Conservation (phyloP, 345 rosid genomes). For the Clarkia xantiana region DNA sequence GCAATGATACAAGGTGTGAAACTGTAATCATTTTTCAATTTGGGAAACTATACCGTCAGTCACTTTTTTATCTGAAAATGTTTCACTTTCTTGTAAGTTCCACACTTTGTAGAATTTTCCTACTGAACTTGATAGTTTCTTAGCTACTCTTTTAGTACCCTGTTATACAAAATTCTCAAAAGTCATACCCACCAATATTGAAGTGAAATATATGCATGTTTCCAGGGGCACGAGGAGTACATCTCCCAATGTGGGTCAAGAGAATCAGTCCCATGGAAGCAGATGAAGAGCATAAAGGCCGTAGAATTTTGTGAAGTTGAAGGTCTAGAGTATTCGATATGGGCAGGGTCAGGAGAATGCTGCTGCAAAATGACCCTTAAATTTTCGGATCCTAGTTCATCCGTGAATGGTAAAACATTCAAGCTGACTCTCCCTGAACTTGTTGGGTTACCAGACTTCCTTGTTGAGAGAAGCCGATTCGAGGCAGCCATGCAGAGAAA, state of each 20-base stretch:
- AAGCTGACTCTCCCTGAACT: conserved; percentile 73
- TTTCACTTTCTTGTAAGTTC: no score
- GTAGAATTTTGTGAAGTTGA: conserved; percentile 81
- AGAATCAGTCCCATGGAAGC: conserved; percentile 68
- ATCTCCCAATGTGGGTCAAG: conserved; percentile 22
- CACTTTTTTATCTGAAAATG: no score
- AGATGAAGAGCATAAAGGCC: conserved; percentile 41
- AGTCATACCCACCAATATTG: no score
- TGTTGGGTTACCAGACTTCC: conserved; percentile 82
- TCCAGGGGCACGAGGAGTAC: conserved; percentile 94
- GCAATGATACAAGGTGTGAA: no score
- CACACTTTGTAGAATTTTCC: no score
- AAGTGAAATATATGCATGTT: neutral
- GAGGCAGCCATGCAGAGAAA: conserved; percentile 62
- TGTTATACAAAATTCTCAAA: no score
- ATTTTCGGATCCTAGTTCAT: conserved; percentile 59
- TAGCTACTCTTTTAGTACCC: no score
- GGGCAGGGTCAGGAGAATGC: conserved; percentile 93
- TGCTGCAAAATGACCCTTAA: conserved; percentile 88
- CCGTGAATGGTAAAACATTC: conserved; percentile 36
- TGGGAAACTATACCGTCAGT: no score
- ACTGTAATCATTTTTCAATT: no score
- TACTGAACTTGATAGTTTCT: no score
- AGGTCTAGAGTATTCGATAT: conserved; percentile 69
- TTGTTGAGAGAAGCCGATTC: conserved; percentile 87